Base-by-base conservation (phyloP, 176 grass and related monocot genomes). In the Calamus simplicifolius region DNA sequence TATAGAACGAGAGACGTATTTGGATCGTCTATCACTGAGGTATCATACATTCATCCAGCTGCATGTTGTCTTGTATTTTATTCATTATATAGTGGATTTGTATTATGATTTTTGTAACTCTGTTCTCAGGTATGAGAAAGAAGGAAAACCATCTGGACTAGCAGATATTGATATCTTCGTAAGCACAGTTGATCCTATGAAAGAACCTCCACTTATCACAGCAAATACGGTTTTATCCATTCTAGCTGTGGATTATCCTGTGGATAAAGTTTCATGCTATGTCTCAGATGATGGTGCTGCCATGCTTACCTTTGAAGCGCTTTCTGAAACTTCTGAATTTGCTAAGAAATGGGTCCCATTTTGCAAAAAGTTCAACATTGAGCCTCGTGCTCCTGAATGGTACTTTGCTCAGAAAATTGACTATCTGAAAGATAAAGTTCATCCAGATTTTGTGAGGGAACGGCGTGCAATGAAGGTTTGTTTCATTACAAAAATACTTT, bases 221-320 rank as follows among this genome's bases (percentile, higher is more conserved):
- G 79, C 80, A 63, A 88, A 88, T 58, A 88, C 85, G 19, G 85
- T 88, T 67, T 68, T 88, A 49, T 88, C 85, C 19, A 88, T 88
- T 53, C 68, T 83, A 12, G 85, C 85, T 3, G 85, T 88, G 16
- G 85, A 88, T 69, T 88, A 88, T 57, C 85, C 85, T 67, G 70
- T 76, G 63, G 85, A 82, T 49, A 73, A 69, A 61, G 70, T 81
- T 61, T 73, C 77, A 16, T 80, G 77, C 55, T 80, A 80, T 48
- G 77, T 80, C 5, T 80, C 77, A 5, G 77, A 80, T 68, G 78
- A 81, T 27, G 78, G 78, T 19, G 78, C 78, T 27, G 57, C 78
- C 3, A 51, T 81, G 71, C 64, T 81, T 13, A 81, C 78, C 17
- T 81, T 81, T 68, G 78, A 81, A 74, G 71, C 78, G 27, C 29